Percentiles rank a stretch among this genome's conserved stretches.
Conservation (phyloP, 345 rosid species). For the Turritis glabra region DNA sequence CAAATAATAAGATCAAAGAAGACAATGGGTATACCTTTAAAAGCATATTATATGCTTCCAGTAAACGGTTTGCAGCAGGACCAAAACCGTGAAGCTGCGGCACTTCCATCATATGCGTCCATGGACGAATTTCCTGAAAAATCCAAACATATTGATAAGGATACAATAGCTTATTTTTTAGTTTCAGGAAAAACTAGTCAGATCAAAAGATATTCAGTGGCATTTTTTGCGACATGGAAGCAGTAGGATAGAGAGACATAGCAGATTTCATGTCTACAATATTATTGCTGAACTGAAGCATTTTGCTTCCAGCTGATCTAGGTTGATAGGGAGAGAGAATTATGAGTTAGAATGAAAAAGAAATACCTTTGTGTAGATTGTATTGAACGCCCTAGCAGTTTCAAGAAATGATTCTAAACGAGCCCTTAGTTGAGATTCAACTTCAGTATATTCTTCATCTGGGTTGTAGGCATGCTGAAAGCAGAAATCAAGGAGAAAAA, state of each 20-base stretch:
- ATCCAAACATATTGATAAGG: background rate
- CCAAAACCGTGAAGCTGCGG: slow-evolving; percentile 99
- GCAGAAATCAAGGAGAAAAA: background rate
- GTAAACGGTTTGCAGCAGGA: slow-evolving; percentile 93
- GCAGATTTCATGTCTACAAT: slow-evolving; percentile 1
- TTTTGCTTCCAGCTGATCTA: background rate
- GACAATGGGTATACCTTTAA: slow-evolving; percentile 58
- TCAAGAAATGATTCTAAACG: slow-evolving; percentile 89
- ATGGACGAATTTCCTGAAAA: slow-evolving; percentile 87
- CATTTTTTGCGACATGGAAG: background rate
- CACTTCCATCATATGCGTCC: slow-evolving; percentile 99
- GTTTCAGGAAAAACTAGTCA: background rate
- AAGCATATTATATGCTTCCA: slow-evolving; percentile 98
- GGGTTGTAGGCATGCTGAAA: slow-evolving; percentile 92
- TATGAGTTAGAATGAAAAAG: slow-evolving; percentile 13
- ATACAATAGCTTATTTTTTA: background rate
- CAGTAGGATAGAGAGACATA: background rate
- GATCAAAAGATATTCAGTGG: background rate
- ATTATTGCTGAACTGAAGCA: background rate
- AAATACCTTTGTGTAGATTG: slow-evolving; percentile 85
- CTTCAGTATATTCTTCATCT: slow-evolving; percentile 88
- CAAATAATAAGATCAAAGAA: background rate
- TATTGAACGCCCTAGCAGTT: slow-evolving; percentile 92
- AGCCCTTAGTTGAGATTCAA: slow-evolving; percentile 75
- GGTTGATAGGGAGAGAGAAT: background rate